phyloP scores from a whole-genome alignment of 2,329 filamentous ascomycete genomes.

The Fusarium sublunatum region DNA sequence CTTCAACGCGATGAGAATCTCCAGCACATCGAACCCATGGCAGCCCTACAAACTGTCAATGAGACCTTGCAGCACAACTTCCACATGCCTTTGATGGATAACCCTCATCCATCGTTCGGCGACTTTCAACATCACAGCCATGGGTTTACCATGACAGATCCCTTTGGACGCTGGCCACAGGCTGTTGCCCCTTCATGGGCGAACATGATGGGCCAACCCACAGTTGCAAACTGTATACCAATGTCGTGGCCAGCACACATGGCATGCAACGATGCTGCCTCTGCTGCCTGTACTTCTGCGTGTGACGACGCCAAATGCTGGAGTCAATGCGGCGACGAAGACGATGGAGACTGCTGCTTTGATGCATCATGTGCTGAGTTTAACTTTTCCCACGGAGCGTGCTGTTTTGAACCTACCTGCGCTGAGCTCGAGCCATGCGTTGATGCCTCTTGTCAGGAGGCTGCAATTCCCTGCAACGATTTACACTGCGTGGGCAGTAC shows the following conservation, averaged over 20 bases:
- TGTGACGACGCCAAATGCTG: slow-evolving; percentile 49
- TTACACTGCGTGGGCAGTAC: slow-evolving; percentile 49
- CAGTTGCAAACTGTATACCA: slow-evolving; percentile 24
- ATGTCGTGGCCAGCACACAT: slow-evolving; percentile 36
- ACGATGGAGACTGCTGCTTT: slow-evolving; percentile 51
- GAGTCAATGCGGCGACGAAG: slow-evolving; percentile 50
- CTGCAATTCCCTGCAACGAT: slow-evolving; percentile 52
- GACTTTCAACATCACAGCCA: slow-evolving; percentile 27
- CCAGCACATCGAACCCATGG: slow-evolving; percentile 38
- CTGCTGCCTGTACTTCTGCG: slow-evolving; percentile 51
- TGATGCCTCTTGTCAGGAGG: slow-evolving; percentile 47
- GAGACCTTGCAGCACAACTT: slow-evolving; percentile 35
- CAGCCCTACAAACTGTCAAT: slow-evolving; percentile 39
- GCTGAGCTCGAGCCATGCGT: slow-evolving; percentile 53
- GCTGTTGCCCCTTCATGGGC: slow-evolving; percentile 31
- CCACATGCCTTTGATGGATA: slow-evolving; percentile 20
- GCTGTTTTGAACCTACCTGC: slow-evolving; percentile 50
- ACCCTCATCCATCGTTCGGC: slow-evolving; percentile 28
- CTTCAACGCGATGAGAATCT: slow-evolving; percentile 26
- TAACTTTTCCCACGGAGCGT: slow-evolving; percentile 34
- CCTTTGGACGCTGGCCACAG: slow-evolving; percentile 19
- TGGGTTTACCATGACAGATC: slow-evolving; percentile 20
- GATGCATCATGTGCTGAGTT: slow-evolving; percentile 50
- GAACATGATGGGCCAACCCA: slow-evolving; percentile 33
- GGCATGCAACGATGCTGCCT: slow-evolving; percentile 48